Evolutionary conservation across 257 asterid genomes (phyloP).

Genomic region (Solanum sejunctum): DNA sequence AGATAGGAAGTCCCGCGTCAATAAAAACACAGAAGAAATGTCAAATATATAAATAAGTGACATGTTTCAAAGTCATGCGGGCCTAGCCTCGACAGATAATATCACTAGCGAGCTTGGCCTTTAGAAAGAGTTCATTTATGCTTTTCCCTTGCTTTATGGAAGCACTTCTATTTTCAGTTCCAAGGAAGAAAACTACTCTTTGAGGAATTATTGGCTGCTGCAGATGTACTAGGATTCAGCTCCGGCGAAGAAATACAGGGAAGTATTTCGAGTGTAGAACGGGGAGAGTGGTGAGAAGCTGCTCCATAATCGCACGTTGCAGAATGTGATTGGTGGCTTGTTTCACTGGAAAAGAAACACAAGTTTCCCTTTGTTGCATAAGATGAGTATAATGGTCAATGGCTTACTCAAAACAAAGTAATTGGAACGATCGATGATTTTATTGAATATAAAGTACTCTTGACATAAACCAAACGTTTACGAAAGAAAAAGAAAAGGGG

Average conservation of each 20-base stretch:
- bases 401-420: neutral
- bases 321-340: slow-evolving; percentile 15
- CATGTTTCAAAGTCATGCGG: too few species aligned
- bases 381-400: neutral
- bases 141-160: neutral
- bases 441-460: neutral
- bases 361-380: neutral
- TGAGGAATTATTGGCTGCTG: slow-evolving; percentile 8
- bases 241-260: slow-evolving; percentile 27
- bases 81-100: neutral
- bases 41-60: neutral
- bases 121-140: neutral
- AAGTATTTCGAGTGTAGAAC: slow-evolving; percentile 39
- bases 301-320: slow-evolving; percentile 18
- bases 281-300: slow-evolving; percentile 41
- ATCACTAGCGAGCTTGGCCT: neutral
- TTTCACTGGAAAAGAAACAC: slow-evolving; percentile 18
- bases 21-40: neutral
- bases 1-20: neutral
- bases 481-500: neutral
- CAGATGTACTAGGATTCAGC: slow-evolving; percentile 10
- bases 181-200: neutral
- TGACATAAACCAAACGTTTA: neutral
- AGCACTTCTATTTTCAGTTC: neutral
- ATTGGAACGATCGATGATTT: neutral